A percentile compares a stretch with the other conserved stretches of the same genome.
phyloP scores from a whole-genome alignment of 441 rosid genomes.

The Iberis amara region DNA sequence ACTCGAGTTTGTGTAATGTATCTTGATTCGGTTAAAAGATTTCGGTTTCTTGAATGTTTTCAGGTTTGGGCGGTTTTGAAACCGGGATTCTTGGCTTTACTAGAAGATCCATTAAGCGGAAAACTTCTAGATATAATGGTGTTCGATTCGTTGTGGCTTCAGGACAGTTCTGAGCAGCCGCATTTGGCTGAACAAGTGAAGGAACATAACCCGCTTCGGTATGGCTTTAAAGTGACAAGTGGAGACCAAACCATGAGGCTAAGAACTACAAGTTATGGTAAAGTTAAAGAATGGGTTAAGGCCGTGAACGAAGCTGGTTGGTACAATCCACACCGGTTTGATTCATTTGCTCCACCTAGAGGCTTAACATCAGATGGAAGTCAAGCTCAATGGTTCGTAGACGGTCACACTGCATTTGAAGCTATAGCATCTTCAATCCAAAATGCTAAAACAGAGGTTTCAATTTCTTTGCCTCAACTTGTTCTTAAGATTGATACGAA shows the following conservation, averaged over 20 bases:
- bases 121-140: conserved; percentile 60
- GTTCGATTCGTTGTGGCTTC: conserved; percentile 42
- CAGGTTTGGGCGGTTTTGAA: conserved; percentile 76
- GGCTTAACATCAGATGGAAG: conserved; percentile 65
- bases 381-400: conserved; percentile 76
- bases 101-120: conserved; percentile 53
- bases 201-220: conserved; percentile 54
- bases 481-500: background rate
- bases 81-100: conserved; percentile 68
- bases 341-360: conserved; percentile 65
- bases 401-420: conserved; percentile 67
- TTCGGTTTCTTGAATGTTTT: background rate
- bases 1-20: background rate
- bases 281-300: conserved; percentile 61
- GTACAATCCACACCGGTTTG: conserved; percentile 66
- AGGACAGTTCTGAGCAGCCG: conserved; percentile 30
- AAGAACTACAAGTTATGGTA: conserved; percentile 45
- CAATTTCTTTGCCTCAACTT: background rate
- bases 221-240: conserved; percentile 53
- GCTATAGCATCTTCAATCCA: conserved; percentile 62
- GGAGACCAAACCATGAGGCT: conserved; percentile 48
- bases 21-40: background rate
- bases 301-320: conserved; percentile 57
- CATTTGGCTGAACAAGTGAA: conserved; percentile 51
- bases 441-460: conserved; percentile 66